Percentiles rank a stretch among this genome's conserved stretches.
These are phyloP conservation scores for Vitis hybrid DNA, from an alignment of 177 flowering plant species.

Conservation along the genomic window DNA sequence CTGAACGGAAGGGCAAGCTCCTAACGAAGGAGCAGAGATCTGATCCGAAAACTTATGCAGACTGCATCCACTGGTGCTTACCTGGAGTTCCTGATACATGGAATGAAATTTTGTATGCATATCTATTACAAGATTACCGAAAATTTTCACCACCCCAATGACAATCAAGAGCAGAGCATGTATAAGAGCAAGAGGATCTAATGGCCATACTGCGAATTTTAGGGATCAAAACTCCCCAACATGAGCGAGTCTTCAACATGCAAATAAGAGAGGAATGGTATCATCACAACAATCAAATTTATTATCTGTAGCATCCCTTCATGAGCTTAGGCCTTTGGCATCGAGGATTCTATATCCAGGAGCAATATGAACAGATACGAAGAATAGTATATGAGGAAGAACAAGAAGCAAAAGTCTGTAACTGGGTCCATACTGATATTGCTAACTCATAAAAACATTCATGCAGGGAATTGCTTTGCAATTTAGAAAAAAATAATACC, in stretches of 20 bases:
- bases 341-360: no score
- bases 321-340: no score
- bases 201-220: no score
- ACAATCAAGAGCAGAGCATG: background rate
- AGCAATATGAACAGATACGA: no score
- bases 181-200: background rate
- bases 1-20: conserved; percentile 81
- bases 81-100: conserved; percentile 96
- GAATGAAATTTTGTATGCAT: conserved; percentile 84
- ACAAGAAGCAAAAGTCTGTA: no score
- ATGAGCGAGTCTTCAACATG: no score
- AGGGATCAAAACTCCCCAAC: background rate
- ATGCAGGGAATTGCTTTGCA: background rate
- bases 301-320: no score
- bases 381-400: no score
- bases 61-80: conserved; percentile 97
- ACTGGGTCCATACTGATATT: no score
- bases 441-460: no score
- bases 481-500: background rate
- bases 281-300: no score
- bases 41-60: conserved; percentile 68
- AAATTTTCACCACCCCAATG: conserved; percentile 6
- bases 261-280: no score
- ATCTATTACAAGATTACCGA: conserved; percentile 49
- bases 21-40: conserved; percentile 73